Percentiles rank a stretch among this genome's conserved stretches.
Conservation (phyloP, 257 asterid species). For the Solanum pimpinellifolium region DNA sequence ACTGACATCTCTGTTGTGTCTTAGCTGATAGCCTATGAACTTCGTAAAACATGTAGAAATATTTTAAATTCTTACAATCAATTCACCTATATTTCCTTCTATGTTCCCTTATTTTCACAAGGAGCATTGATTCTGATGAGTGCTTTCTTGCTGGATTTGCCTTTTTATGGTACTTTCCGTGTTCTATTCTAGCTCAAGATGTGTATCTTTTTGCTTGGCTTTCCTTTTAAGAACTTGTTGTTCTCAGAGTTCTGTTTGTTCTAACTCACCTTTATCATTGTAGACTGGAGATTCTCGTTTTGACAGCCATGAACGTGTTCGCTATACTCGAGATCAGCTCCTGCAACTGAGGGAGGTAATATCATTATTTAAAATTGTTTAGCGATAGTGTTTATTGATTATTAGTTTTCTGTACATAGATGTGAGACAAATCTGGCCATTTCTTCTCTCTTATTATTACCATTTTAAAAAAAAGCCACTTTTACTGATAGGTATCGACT, state of each 20-base stretch:
- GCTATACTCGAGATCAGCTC: constrained; percentile 63
- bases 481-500: not conserved
- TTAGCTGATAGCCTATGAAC: not conserved
- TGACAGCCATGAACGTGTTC: constrained; percentile 65
- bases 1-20: not conserved
- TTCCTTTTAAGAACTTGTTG: not conserved
- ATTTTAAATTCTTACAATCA: not conserved
- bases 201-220: not conserved
- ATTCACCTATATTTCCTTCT: not conserved
- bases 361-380: not conserved
- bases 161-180: not conserved
- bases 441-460: not conserved
- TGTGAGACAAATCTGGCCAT: not conserved
- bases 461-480: not conserved
- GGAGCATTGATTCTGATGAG: not conserved
- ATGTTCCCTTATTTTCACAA: not conserved
- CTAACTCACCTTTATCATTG: not conserved
- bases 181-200: not conserved
- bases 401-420: not conserved
- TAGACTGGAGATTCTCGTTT: constrained; percentile 79
- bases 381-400: not conserved
- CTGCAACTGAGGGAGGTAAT: constrained; percentile 78
- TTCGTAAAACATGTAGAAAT: not conserved
- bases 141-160: not conserved
- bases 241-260: not conserved